Percentiles rank a stretch among this genome's conserved stretches.
Conservation (phyloP, 2,329 filamentous ascomycete genomes). For the Phaeophleospora eucalypticola region DNA sequence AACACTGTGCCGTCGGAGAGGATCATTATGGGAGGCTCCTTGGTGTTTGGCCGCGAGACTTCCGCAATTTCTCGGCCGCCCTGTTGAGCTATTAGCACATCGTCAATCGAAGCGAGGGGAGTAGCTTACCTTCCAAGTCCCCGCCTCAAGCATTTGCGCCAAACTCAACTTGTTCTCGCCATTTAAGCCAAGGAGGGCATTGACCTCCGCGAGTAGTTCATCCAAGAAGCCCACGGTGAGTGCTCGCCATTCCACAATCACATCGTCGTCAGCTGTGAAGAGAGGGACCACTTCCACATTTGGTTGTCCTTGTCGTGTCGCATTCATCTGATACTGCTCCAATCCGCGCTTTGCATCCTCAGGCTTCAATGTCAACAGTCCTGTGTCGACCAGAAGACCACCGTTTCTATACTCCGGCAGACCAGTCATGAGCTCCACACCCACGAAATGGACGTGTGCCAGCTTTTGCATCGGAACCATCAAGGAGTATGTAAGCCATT, state of each 20-base stretch:
- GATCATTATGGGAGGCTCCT: slow-evolving; percentile 93
- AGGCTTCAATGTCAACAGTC: slow-evolving; percentile 70
- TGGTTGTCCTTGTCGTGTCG: slow-evolving; percentile 66
- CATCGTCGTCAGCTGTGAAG: slow-evolving; percentile 69
- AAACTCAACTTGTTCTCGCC: slow-evolving; percentile 69
- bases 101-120: not conserved
- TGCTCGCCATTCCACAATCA: slow-evolving; percentile 75
- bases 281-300: slow-evolving; percentile 69
- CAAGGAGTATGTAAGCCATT: slow-evolving; percentile 91
- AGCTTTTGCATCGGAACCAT: slow-evolving; percentile 86
- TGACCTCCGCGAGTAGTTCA: slow-evolving; percentile 65
- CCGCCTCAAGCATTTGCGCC: slow-evolving; percentile 88
- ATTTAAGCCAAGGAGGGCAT: slow-evolving; percentile 61
- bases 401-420: slow-evolving; percentile 91
- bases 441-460: slow-evolving; percentile 75
- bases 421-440: slow-evolving; percentile 78
- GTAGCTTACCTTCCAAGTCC: slow-evolving; percentile 88
- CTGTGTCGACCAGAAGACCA: slow-evolving; percentile 80
- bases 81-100: slow-evolving; percentile 41
- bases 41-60: slow-evolving; percentile 91
- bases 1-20: slow-evolving; percentile 96
- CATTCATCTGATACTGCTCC: slow-evolving; percentile 65
- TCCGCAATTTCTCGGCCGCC: slow-evolving; percentile 94
- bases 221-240: slow-evolving; percentile 72
- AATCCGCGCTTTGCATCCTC: slow-evolving; percentile 68